Conservation (phyloP, 331 rosid genomes). For the Stylosanthes scabra region DNA sequence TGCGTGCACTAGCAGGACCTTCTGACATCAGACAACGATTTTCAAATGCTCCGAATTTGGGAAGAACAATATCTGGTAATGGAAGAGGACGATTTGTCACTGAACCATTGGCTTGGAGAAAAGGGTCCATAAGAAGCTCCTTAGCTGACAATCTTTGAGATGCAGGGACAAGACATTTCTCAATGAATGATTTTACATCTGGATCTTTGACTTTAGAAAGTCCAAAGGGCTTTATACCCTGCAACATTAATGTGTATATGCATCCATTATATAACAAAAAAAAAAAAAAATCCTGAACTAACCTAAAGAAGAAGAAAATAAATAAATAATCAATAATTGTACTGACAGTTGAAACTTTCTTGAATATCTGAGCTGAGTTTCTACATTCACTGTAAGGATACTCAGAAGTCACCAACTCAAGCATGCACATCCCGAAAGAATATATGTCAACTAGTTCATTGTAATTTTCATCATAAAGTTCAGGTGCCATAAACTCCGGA, state of each 20-base stretch:
- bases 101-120: conserved; percentile 42
- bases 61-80: conserved; percentile 60
- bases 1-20: conserved; percentile 55
- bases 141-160: conserved; percentile 50
- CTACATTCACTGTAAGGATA: conserved; percentile 62
- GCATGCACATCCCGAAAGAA: conserved; percentile 64
- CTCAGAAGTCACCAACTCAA: conserved; percentile 62
- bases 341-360: conserved; percentile 67
- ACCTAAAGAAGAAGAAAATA: background rate
- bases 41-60: conserved; percentile 54
- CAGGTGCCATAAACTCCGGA: conserved; percentile 71
- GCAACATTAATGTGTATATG: conserved; percentile 6
- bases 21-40: conserved; percentile 60
- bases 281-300: conserved; percentile 1
- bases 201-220: conserved; percentile 55
- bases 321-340: background rate
- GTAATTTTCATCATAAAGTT: conserved; percentile 56
- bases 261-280: conserved; percentile 10
- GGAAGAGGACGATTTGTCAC: conserved; percentile 42
- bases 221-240: conserved; percentile 54
- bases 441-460: conserved; percentile 58
- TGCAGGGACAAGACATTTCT: conserved; percentile 61
- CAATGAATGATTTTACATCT: conserved; percentile 52
- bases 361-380: conserved; percentile 63
- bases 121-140: conserved; percentile 50